Base-by-base conservation (phyloP, 1,139 yeast species). In the Entelexis sorbosivorans region DNA sequence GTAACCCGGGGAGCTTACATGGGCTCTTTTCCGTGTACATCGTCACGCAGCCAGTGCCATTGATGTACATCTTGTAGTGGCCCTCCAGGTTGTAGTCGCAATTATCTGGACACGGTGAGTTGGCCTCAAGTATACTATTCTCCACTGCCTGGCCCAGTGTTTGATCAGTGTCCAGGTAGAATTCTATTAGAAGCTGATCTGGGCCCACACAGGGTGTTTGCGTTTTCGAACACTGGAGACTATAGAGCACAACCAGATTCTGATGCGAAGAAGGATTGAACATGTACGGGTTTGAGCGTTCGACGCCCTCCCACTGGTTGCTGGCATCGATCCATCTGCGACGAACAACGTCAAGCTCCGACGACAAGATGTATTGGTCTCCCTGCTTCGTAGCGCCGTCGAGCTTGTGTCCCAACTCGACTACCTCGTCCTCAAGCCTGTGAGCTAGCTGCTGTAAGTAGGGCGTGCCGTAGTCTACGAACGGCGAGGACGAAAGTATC, bases 201-300 rank as follows among this genome's bases (percentile, higher is more conserved):
- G 99, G 98, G 0, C 97, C 97, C 48, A 81, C 73, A 63, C 98
- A 93, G 0, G 97, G 96, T 0, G 95, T 87, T 0, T 94, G 85
- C 44, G 87, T 84, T 58, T 81, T 84, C 14, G 81, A 78, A 5
- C 94, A 85, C 0, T 89, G 91, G 64, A 86, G 78, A 16, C 54
- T 52, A 63, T 82, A 87, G 36, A 91, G 70, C 16, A 88, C 77
- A 16, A 85, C 78, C 32, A 91, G 78, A 58, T 77, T 82, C 61
- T 87, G 94, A 62, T 89, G 96, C 51, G 74, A 73, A n/a, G 75
- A 75, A 0, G 87, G 84, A 47, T 79, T 81, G 51, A 81, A 67
- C 67, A 78, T 69, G 55, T 71, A 73, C 2, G 77, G 76, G 9
- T 72, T 68, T 44, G 72, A 72, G 5, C 76, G 64, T 50, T 73